phyloP scores from a whole-genome alignment of 495 filamentous ascomycete species.

The Immersiella caudata region DNA sequence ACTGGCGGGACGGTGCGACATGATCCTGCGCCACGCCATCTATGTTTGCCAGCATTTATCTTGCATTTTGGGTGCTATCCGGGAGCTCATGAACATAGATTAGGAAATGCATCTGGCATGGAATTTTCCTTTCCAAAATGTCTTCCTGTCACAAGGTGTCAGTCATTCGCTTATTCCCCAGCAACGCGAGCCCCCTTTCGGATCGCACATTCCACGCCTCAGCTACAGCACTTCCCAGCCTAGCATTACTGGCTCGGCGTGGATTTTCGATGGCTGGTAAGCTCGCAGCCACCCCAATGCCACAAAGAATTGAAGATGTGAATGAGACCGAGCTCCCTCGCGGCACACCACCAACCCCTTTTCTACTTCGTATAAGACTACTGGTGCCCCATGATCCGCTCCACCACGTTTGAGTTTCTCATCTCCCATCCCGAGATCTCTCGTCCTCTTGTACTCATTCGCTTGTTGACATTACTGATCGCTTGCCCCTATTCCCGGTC shows the following conservation, averaged over 20 bases:
- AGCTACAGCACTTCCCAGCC: neutral
- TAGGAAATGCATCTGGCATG: neutral
- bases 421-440: neutral
- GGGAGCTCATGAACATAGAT: neutral
- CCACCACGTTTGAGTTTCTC: neutral
- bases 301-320: neutral
- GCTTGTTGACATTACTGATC: too few species aligned
- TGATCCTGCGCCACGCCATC: neutral
- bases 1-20: neutral
- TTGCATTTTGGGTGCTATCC: neutral
- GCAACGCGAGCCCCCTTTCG: neutral
- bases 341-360: neutral
- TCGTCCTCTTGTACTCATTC: too few species aligned
- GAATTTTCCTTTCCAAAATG: neutral
- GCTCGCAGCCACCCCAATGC: neutral
- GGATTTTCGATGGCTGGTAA: neutral
- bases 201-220: neutral
- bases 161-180: neutral
- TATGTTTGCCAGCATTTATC: neutral
- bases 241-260: neutral
- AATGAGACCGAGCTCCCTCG: neutral
- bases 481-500: neutral
- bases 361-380: neutral
- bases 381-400: neutral
- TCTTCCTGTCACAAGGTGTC: neutral